Conservation (phyloP, 495 filamentous ascomycete genomes). For the Lasiosphaeria ovina region DNA sequence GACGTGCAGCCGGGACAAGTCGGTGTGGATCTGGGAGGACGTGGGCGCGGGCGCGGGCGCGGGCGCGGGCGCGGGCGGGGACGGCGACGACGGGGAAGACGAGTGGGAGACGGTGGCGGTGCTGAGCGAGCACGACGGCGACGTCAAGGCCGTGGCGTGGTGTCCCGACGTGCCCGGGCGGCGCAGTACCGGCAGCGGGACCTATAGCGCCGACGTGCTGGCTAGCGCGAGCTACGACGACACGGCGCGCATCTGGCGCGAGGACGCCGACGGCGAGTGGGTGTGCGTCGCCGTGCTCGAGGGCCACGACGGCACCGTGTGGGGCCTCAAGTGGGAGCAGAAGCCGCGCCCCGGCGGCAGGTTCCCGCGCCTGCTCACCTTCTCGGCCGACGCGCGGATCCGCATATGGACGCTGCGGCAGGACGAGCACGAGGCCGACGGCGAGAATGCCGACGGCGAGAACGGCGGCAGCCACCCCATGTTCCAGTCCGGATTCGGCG, state of each 20-base stretch:
- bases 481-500: slow-evolving; percentile 33
- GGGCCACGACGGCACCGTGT: slow-evolving; percentile 80
- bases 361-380: slow-evolving; percentile 67
- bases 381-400: slow-evolving; percentile 75
- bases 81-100: slow-evolving; percentile 60
- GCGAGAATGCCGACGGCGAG: slow-evolving; percentile 14
- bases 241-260: slow-evolving; percentile 81
- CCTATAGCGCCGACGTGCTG: slow-evolving; percentile 59
- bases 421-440: slow-evolving; percentile 52
- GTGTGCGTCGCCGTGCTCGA: slow-evolving; percentile 77
- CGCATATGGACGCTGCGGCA: slow-evolving; percentile 71
- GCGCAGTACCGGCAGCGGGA: slow-evolving; percentile 18
- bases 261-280: slow-evolving; percentile 89
- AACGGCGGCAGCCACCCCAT: slow-evolving; percentile 9
- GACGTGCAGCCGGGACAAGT: slow-evolving; percentile 88
- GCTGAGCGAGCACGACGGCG: slow-evolving; percentile 86
- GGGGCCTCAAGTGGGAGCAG: slow-evolving; percentile 80
- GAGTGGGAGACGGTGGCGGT: slow-evolving; percentile 96
- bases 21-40: slow-evolving; percentile 99
- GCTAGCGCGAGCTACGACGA: slow-evolving; percentile 91
- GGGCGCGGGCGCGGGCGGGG: slow-evolving; percentile 45
- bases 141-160: slow-evolving; percentile 93
- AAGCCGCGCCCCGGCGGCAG: slow-evolving; percentile 33
- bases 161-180: slow-evolving; percentile 58
- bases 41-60: slow-evolving; percentile 53